Base-by-base conservation (phyloP, 2,329 filamentous ascomycete genomes). In the Verticillium zaregamsianum region DNA sequence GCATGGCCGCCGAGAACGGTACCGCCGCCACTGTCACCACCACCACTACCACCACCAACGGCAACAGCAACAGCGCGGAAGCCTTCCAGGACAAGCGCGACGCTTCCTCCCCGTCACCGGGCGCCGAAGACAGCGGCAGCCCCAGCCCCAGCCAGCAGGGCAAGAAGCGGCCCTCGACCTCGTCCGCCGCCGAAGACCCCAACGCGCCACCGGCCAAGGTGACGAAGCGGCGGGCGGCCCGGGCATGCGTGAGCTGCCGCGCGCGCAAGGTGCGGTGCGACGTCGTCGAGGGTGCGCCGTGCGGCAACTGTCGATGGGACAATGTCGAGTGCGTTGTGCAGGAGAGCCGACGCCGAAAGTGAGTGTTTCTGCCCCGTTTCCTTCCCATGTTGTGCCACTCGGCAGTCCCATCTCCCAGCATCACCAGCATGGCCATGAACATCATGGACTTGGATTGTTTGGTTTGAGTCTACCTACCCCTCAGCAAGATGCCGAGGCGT, bases 261-360 rank as follows among this genome's bases (percentile, higher is more conserved):
- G 88, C 90, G 62, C 88, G 93, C 72, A 97, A 97, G 75, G 93
- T 97, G 52, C 87, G 93, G 62, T 97, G 93, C 79, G 93, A 97
- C 79, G 93, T 97, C 61, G 92, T 95, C 63, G 92, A 96, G 75
- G 90, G 90, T 57, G 89, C 89, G 54, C 92, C 92, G 1, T 96
- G 92, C 75, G 93, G 91, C 61, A 96, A 96, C 76, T 96, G 92
- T 77, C 83, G 91, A 66, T 86, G 90, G 79, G 90, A 92, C 74
- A 88, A 90, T 72, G 89, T 92, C 62, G 88, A 91, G 73, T 93
- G 90, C 76, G 81, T 89, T 61, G 87, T 91, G 28, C 88, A 89
- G 66, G 88, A 96, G 75, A 94, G 91, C 79, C 91, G 92, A 69
- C 87, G 93, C 70, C 89, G 92, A 83, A 92, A 91, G 90, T 93